A percentile compares a stretch with the other conserved stretches of the same genome.
These are phyloP conservation scores for Colletotrichum destructivum DNA, from an alignment of 2,329 filamentous ascomycete genomes.

Conservation along the genomic window DNA sequence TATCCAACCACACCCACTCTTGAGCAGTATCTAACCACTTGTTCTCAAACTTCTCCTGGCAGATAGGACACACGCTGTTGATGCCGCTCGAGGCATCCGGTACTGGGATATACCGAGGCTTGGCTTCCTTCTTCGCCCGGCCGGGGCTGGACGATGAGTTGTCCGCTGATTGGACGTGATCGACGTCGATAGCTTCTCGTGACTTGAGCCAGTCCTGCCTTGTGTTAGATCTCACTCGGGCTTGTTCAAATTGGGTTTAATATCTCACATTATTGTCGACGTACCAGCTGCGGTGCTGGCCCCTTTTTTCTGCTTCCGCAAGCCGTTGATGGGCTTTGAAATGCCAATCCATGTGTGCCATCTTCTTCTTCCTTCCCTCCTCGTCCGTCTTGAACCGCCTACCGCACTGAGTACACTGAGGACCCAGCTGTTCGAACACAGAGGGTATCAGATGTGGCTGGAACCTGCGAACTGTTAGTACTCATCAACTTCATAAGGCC, in stretches of 20 bases:
- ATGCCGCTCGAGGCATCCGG: conserved; percentile 83
- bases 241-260: conserved; percentile 33
- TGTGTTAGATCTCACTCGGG: conserved; percentile 44
- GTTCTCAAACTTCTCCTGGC: conserved; percentile 94
- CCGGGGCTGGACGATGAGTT: conserved; percentile 45
- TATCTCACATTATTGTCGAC: conserved; percentile 84
- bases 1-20: conserved; percentile 98
- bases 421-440: conserved; percentile 86
- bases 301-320: conserved; percentile 86
- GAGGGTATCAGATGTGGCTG: conserved; percentile 81
- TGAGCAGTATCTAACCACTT: conserved; percentile 94
- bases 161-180: conserved; percentile 28
- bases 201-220: conserved; percentile 40
- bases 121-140: conserved; percentile 55
- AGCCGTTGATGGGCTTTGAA: conserved; percentile 94
- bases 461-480: conserved; percentile 64
- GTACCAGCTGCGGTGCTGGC: conserved; percentile 95
- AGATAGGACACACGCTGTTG: conserved; percentile 90
- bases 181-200: conserved; percentile 53
- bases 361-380: conserved; percentile 88
- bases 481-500: background rate
- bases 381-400: conserved; percentile 85
- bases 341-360: conserved; percentile 97
- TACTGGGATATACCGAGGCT: conserved; percentile 82
- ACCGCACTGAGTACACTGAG: conserved; percentile 92